phyloP scores from a whole-genome alignment of 2,329 filamentous ascomycete genomes.

The Colletotrichum sp. region DNA sequence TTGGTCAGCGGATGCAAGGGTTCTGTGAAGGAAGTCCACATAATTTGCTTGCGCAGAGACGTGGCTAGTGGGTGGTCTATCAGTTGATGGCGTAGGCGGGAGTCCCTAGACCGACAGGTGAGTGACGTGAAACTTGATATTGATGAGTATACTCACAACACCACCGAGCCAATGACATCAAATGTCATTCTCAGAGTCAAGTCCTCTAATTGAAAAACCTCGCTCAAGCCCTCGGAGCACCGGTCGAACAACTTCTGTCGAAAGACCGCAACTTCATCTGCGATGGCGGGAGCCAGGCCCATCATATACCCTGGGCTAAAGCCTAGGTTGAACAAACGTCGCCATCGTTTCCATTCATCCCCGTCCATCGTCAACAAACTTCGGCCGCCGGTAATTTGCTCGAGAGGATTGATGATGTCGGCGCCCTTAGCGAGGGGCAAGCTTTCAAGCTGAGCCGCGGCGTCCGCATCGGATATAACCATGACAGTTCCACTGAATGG shows the following conservation, averaged over 20 bases:
- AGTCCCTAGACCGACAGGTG: conserved; percentile 28
- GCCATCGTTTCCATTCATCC: conserved; percentile 30
- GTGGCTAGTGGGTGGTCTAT: conserved; percentile 1
- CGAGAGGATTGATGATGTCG: conserved; percentile 30
- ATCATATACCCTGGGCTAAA: conserved; percentile 41
- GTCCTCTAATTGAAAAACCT: conserved; percentile 31
- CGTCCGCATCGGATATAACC: conserved; percentile 22
- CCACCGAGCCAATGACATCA: conserved; percentile 41
- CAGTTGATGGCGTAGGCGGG: conserved; percentile 30
- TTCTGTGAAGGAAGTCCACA: background rate
- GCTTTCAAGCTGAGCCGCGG: conserved; percentile 27
- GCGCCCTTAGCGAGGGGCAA: conserved; percentile 24
- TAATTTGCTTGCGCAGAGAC: background rate
- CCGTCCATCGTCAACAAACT: conserved; percentile 37
- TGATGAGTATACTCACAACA: no score
- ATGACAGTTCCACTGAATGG: conserved; percentile 24
- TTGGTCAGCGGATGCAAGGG: background rate
- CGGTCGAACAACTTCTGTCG: background rate
- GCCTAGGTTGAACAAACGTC: conserved; percentile 34
- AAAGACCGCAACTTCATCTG: conserved; percentile 42
- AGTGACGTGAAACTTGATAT: no score
- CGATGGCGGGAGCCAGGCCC: conserved; percentile 35
- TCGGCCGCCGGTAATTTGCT: conserved; percentile 31
- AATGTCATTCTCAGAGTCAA: conserved; percentile 41
- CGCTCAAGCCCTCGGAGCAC: background rate